Base-by-base conservation (phyloP, 352 stramenopile species). In the Phytophthora constricta region DNA sequence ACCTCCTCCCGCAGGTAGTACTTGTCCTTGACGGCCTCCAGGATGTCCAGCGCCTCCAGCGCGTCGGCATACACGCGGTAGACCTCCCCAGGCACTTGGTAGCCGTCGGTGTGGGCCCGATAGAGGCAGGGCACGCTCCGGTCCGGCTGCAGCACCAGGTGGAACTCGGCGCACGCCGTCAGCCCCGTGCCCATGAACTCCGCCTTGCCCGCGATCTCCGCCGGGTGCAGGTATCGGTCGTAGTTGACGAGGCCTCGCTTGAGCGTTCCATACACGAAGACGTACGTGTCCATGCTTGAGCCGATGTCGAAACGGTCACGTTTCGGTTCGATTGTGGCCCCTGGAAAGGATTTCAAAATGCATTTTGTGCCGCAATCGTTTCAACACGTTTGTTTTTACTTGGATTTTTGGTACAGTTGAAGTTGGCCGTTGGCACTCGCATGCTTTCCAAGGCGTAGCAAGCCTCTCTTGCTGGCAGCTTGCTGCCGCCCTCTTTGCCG, bases 251-350 rank as follows among this genome's bases (percentile, higher is more conserved):
- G 86, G 23, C 74, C 81, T 19, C 75, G 80, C 76, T 91, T 93
- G 65, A 93, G 81, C 27, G 85, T 93, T 25, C 82, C 85, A 58
- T 93, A 93, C 19, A 93, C 81, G 56, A 91, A 91, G 54, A 93
- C 80, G 51, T 89, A 70, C 28, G 77, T 74, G 46, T 85, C 70
- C 53, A 86, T 76, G 22, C 23, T 13, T 37, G 31, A n/a, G n/a
- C n/a, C n/a, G n/a, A n/a, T 49, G 52, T 20, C 14, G 17, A 31
- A 43, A 51, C 11, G 16, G 25, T 13, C 13, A 54, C 54, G n/a
- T n/a, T n/a, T n/a, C n/a, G n/a, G n/a, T n/a, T n/a, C n/a, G n/a
- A n/a, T n/a, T n/a, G n/a, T n/a, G n/a, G n/a, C n/a, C n/a, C n/a
- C n/a, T n/a, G n/a, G n/a, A n/a, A n/a, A n/a, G n/a, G 61, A 70